Evolutionary conservation across 192 early-diverging fungal species (phyloP).

Genomic region (Backusella liffmaniae): DNA sequence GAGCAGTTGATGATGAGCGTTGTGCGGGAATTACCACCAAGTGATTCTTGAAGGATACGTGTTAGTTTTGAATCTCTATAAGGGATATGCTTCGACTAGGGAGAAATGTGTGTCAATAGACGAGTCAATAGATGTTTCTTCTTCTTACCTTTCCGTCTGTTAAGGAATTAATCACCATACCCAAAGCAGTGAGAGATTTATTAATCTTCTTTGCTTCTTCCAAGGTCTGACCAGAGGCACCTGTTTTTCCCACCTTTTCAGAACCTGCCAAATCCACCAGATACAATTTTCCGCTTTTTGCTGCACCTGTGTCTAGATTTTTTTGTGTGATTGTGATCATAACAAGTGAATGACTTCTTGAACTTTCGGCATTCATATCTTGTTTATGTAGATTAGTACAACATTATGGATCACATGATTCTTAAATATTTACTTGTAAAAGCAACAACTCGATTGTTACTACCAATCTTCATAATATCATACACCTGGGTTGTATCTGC

Average conservation of each 20-base stretch:
- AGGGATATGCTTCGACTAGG: slow-evolving; percentile 90
- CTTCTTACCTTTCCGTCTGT: slow-evolving; percentile 88
- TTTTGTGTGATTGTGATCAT: slow-evolving; percentile 94
- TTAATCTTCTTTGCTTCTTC: slow-evolving; percentile 99
- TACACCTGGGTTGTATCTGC: slow-evolving; percentile 91
- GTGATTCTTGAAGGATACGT: slow-evolving; percentile 96
- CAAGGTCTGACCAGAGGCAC: slow-evolving; percentile 94
- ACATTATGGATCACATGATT: background rate
- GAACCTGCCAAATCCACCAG: slow-evolving; percentile 99
- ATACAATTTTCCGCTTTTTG: slow-evolving; percentile 85
- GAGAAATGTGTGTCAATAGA: background rate
- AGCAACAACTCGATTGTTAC: slow-evolving; percentile 82
- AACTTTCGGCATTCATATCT: slow-evolving; percentile 99
- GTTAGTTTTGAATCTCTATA: slow-evolving; percentile 99
- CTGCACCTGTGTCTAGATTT: slow-evolving; percentile 83
- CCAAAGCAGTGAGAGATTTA: slow-evolving; percentile 93
- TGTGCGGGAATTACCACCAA: slow-evolving; percentile 98
- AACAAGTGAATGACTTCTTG: slow-evolving; percentile 97
- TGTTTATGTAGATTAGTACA: background rate
- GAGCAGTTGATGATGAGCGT: slow-evolving; percentile 98
- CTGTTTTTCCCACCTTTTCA: slow-evolving; percentile 97
- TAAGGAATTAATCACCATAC: slow-evolving; percentile 99
- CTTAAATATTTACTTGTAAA: slow-evolving; percentile 70
- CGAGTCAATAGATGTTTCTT: too few species aligned
- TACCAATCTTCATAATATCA: slow-evolving; percentile 94